A percentile compares a stretch with the other conserved stretches of the same genome.
Evolutionary conservation across 2,329 filamentous ascomycete genomes (phyloP).

Genomic region (Cladophialophora yegresii): DNA sequence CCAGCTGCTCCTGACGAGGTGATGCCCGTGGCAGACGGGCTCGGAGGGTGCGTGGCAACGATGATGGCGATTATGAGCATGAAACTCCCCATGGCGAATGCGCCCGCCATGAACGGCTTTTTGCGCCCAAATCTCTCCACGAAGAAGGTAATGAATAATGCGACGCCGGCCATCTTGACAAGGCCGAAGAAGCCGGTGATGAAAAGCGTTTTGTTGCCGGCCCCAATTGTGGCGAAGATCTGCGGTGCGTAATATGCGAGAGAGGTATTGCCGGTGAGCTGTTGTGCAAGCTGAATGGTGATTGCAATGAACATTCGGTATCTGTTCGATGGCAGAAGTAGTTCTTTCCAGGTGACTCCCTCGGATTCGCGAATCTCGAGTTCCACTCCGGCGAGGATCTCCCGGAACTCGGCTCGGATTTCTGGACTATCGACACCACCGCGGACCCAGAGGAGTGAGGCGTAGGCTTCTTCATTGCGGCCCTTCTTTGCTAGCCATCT

Average conservation of each 20-base stretch:
- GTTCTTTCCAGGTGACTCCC: slow-evolving; percentile 52
- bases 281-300: slow-evolving; percentile 53
- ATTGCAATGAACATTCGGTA: slow-evolving; percentile 54
- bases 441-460: slow-evolving; percentile 56
- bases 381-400: slow-evolving; percentile 50
- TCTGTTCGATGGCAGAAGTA: slow-evolving; percentile 51
- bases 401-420: slow-evolving; percentile 42
- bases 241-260: slow-evolving; percentile 56
- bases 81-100: slow-evolving; percentile 54
- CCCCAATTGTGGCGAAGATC: slow-evolving; percentile 55
- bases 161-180: slow-evolving; percentile 54
- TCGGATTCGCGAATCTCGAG: slow-evolving; percentile 52
- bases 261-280: slow-evolving; percentile 44
- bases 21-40: slow-evolving; percentile 38
- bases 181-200: slow-evolving; percentile 58
- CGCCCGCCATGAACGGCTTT: slow-evolving; percentile 53
- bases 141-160: slow-evolving; percentile 52
- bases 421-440: slow-evolving; percentile 48
- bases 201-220: slow-evolving; percentile 51
- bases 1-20: slow-evolving; percentile 50
- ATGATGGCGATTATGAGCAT: slow-evolving; percentile 57
- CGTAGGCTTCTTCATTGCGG: slow-evolving; percentile 50
- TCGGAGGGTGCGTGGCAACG: slow-evolving; percentile 50
- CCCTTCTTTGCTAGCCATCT: slow-evolving; percentile 54
- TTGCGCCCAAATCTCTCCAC: slow-evolving; percentile 55